Base-by-base conservation (phyloP, 2,329 filamentous ascomycete species). In the Colletotrichum karsti region DNA sequence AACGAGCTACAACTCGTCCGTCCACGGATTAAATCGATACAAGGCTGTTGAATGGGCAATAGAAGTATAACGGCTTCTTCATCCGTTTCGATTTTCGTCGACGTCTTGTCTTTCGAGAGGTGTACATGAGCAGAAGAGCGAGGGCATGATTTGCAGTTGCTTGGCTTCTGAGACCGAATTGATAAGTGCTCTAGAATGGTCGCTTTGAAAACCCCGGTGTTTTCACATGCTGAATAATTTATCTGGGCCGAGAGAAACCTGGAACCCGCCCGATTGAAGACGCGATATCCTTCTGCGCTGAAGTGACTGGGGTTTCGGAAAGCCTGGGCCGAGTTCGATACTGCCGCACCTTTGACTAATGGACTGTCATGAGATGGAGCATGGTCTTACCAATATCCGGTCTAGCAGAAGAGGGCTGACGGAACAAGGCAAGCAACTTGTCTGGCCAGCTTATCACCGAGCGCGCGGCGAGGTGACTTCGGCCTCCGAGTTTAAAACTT, bases 381-480 rank as follows among this genome's bases (percentile, higher is more conserved):
- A 26, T 20, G 15, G 13, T 10, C 18, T 41, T 12, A 26, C 37
- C 62, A 53, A 60, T 37, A 59, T 64, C 54, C 35, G 62, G 33
- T 64, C 44, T 63, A 33, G 61, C 61, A 51, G 28, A 28, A 12
- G 13, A 8, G 15, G n/a, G 10, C 28, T 15, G 37, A 41, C 33
- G 35, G 44, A 44, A 7, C 13, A n/a, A 7, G 24, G 10, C 22
- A 44, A 24, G 15, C n/a, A 35, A 35, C 7, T 50, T 48, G 30
- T 28, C 5, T 48, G 42, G 46, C 54, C 56, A 28, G 56, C 22
- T 46, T 66, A 62, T 55, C 50, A 50, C 63, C 63, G 63, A 56
- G 37, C 18, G 48, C 10, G 50, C 48, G 62, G 62, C 28, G 44
- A 44, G 28, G 10, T 28, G 55, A 12, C 22, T 22, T 66, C 57